Percentiles rank a stretch among this genome's conserved stretches.
Conservation (phyloP, 495 filamentous ascomycete genomes). For the Penicillium riverlandense region DNA sequence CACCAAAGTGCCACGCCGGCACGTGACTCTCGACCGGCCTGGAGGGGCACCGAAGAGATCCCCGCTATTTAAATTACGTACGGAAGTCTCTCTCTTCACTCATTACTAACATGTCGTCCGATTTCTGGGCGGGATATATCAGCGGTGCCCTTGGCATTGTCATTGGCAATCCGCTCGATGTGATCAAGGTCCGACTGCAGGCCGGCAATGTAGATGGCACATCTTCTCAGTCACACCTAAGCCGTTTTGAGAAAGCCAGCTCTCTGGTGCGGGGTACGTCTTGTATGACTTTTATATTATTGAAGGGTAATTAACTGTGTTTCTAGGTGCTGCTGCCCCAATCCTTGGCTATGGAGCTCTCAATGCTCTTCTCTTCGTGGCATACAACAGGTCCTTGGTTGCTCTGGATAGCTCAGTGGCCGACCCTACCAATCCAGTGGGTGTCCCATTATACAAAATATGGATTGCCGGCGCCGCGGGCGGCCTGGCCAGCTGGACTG, state of each 20-base stretch:
- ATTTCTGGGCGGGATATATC: slow-evolving; percentile 84
- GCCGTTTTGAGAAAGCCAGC: slow-evolving; percentile 35
- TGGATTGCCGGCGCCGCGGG: slow-evolving; percentile 72
- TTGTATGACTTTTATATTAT: neutral
- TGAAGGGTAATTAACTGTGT: slow-evolving; percentile 1
- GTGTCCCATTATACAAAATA: slow-evolving; percentile 37
- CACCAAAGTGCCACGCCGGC: slow-evolving; percentile 35
- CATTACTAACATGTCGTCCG: slow-evolving; percentile 56
- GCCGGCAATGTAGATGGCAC: slow-evolving; percentile 36
- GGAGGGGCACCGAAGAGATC: slow-evolving; percentile 1
- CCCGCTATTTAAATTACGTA: neutral
- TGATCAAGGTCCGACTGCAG: slow-evolving; percentile 79
- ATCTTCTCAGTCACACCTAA: slow-evolving; percentile 15
- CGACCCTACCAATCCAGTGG: slow-evolving; percentile 31
- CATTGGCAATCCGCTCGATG: slow-evolving; percentile 81
- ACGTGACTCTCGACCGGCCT: slow-evolving; percentile 15
- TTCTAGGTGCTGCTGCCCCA: slow-evolving; percentile 64
- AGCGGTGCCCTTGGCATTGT: slow-evolving; percentile 76
- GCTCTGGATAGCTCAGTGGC: slow-evolving; percentile 41
- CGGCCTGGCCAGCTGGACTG: slow-evolving; percentile 71
- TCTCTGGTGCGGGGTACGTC: slow-evolving; percentile 42
- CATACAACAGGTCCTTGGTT: slow-evolving; percentile 70
- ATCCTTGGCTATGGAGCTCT: slow-evolving; percentile 82
- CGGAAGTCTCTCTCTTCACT: neutral
- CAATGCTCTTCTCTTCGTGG: slow-evolving; percentile 79